These are phyloP conservation scores for Ogataea paradorogensis DNA, from an alignment of 805 yeast species.

Conservation along the genomic window DNA sequence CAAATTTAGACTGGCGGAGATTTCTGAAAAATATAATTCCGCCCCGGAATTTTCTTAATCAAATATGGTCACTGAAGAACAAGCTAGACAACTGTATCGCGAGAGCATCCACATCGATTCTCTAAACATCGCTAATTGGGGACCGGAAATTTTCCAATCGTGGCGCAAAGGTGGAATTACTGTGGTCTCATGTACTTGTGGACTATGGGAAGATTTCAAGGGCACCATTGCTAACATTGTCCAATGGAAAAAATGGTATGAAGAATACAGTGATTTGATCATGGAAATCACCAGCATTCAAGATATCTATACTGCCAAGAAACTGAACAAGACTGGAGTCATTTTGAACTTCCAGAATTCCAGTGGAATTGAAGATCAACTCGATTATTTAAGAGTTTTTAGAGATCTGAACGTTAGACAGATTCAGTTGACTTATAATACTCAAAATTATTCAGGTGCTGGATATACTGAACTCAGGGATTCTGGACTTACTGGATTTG, in stretches of 20 bases:
- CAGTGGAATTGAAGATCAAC: conserved; percentile 20
- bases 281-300: conserved; percentile 18
- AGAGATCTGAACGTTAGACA: conserved; percentile 19
- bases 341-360: conserved; percentile 21
- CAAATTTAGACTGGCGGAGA: neutral
- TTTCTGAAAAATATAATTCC: conserved; percentile 1
- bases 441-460: conserved; percentile 23
- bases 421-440: conserved; percentile 21
- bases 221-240: conserved; percentile 20
- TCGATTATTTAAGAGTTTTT: conserved; percentile 20
- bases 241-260: conserved; percentile 24
- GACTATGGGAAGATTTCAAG: conserved; percentile 21
- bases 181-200: conserved; percentile 21
- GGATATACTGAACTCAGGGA: conserved; percentile 23
- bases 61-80: conserved; percentile 17
- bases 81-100: conserved; percentile 20
- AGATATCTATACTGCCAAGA: conserved; percentile 19
- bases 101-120: conserved; percentile 21
- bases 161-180: conserved; percentile 24
- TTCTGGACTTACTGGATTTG: conserved; percentile 41
- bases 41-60: neutral
- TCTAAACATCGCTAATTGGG: conserved; percentile 19
- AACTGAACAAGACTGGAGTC: conserved; percentile 21
- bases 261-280: conserved; percentile 19
- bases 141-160: conserved; percentile 16